Conservation (phyloP, 106 monocot genomes). For the Posidonia australis region DNA sequence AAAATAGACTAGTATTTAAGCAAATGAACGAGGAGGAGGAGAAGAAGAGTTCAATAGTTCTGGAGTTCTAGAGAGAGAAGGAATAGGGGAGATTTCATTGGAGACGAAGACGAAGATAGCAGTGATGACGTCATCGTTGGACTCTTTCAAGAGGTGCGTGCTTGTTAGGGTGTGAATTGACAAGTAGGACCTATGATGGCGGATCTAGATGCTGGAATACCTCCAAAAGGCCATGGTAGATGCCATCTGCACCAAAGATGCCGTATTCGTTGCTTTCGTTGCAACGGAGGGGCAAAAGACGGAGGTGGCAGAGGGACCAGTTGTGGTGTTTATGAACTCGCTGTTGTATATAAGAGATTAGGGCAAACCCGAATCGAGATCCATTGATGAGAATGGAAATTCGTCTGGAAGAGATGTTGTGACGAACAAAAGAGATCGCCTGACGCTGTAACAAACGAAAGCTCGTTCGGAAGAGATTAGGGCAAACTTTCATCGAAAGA, state of each 20-base stretch:
- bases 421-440: too few relatives aligned
- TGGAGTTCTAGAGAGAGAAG: background rate
- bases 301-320: conserved; percentile 36
- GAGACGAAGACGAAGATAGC: conserved; percentile 11
- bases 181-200: conserved; percentile 47
- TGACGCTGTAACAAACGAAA: too few relatives aligned
- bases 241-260: background rate
- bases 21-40: too few relatives aligned
- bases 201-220: conserved; percentile 55
- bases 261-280: background rate
- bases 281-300: background rate
- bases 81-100: conserved; percentile 3
- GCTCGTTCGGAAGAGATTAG: too few relatives aligned
- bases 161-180: conserved; percentile 42
- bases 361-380: too few relatives aligned
- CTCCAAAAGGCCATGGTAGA: conserved; percentile 35
- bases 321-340: conserved; percentile 86
- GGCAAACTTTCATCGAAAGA: too few relatives aligned
- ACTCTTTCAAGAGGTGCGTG: conserved; percentile 46
- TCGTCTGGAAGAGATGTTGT: too few relatives aligned
- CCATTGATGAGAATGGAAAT: too few relatives aligned
- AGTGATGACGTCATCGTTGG: conserved; percentile 40
- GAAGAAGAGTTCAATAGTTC: too few relatives aligned
- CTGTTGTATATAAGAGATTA: too few relatives aligned
- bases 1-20: too few relatives aligned